These are phyloP conservation scores for Thozetella sp. DNA, from an alignment of 495 filamentous ascomycete genomes.

Conservation along the genomic window DNA sequence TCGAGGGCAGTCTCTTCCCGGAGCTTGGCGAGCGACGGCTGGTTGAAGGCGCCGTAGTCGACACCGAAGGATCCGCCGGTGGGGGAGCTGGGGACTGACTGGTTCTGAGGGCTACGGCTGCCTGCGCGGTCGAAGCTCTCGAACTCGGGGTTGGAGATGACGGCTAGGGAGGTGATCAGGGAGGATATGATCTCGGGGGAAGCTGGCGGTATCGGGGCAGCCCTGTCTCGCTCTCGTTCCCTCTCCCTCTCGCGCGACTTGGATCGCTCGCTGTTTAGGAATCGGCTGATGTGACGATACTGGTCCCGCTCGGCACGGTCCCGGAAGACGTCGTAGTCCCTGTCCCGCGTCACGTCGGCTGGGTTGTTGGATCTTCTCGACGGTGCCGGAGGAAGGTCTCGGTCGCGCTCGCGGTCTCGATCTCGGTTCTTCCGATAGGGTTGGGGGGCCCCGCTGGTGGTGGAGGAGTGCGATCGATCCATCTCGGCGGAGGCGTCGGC, in stretches of 20 bases:
- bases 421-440: slow-evolving; percentile 28
- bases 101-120: slow-evolving; percentile 36
- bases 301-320: slow-evolving; percentile 28
- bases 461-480: slow-evolving; percentile 16
- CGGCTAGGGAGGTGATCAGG: slow-evolving; percentile 87
- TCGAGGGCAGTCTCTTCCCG: slow-evolving; percentile 64
- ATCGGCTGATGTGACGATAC: slow-evolving; percentile 9
- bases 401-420: slow-evolving; percentile 20
- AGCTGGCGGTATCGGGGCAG: slow-evolving; percentile 54
- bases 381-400: slow-evolving; percentile 6
- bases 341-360: slow-evolving; percentile 13
- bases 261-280: slow-evolving; percentile 23
- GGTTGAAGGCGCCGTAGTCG: slow-evolving; percentile 65
- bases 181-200: slow-evolving; percentile 94
- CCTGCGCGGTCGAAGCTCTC: slow-evolving; percentile 65
- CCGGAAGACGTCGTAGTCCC: slow-evolving; percentile 25
- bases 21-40: slow-evolving; percentile 42
- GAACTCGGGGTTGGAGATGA: slow-evolving; percentile 76
- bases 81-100: slow-evolving; percentile 49
- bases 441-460: slow-evolving; percentile 22
- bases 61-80: slow-evolving; percentile 66
- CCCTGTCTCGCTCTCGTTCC: slow-evolving; percentile 7
- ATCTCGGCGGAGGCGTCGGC: slow-evolving; percentile 23
- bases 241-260: slow-evolving; percentile 24
- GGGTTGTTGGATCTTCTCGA: slow-evolving; percentile 14